Evolutionary conservation across 2,329 filamentous ascomycete species (phyloP).

Genomic region (Thielaviopsis ethacetica): DNA sequence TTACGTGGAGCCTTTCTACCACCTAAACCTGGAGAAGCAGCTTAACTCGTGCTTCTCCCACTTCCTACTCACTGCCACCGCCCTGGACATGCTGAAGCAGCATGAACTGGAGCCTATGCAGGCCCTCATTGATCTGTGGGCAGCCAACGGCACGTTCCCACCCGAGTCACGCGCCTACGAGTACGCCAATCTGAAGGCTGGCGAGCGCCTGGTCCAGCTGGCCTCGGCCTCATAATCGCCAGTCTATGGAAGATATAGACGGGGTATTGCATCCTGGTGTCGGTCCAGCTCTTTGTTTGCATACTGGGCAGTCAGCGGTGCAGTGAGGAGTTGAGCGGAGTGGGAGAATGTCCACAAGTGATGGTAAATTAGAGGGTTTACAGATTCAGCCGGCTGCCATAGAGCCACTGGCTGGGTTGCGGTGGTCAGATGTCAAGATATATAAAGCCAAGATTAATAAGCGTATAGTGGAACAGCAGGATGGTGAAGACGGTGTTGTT

Average conservation of each 20-base stretch:
- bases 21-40: constrained; percentile 64
- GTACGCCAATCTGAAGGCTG: constrained; percentile 44
- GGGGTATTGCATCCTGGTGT: neutral
- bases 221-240: constrained; percentile 11
- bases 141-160: constrained; percentile 74
- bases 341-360: neutral
- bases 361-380: neutral
- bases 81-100: constrained; percentile 68
- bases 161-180: constrained; percentile 53
- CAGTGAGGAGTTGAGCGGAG: neutral
- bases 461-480: neutral
- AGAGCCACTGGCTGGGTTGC: neutral
- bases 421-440: neutral
- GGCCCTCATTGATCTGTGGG: constrained; percentile 81
- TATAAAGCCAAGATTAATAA: neutral
- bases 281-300: neutral
- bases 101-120: constrained; percentile 94
- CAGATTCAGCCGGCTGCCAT: neutral
- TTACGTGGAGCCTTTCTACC: constrained; percentile 70
- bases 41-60: constrained; percentile 80
- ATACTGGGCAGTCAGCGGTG: neutral
- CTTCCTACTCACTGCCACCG: constrained; percentile 65
- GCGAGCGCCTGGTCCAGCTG: constrained; percentile 40
- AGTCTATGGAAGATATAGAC: neutral
- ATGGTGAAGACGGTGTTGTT: neutral